Conservation (phyloP, 208 protist species). For the Acanthamoeba triangularis region DNA sequence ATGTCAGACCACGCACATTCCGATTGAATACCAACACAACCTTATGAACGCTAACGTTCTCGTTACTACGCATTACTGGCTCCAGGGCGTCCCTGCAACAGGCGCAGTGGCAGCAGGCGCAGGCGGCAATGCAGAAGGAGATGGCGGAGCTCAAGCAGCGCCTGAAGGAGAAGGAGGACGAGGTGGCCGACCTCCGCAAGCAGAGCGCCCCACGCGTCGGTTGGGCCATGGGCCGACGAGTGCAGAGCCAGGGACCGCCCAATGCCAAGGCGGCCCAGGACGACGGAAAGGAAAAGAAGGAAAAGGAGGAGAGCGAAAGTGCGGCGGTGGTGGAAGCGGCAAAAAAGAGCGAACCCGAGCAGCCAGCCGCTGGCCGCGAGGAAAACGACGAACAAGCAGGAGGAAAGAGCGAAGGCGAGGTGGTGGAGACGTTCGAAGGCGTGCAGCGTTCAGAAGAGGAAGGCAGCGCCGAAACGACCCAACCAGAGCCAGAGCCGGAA, state of each 20-base stretch:
- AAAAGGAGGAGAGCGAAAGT: neutral
- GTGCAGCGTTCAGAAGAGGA: neutral
- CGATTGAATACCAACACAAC: neutral
- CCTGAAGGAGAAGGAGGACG: constrained; percentile 22
- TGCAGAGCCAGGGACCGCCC: neutral
- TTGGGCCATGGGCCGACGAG: constrained; percentile 23
- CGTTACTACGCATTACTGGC: too few relatives aligned
- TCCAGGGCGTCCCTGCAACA: neutral
- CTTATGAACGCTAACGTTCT: too few relatives aligned
- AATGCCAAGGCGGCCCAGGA: neutral
- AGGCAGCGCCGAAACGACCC: neutral
- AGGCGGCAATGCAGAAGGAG: constrained; percentile 10
- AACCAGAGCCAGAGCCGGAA: neutral
- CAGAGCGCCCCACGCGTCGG: neutral
- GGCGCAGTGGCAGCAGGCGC: neutral
- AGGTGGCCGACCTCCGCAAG: neutral
- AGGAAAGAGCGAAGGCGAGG: neutral
- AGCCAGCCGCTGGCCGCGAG: neutral
- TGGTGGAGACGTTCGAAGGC: too few relatives aligned
- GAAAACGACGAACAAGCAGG: neutral
- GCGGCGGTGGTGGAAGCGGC: neutral
- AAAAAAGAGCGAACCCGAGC: neutral
- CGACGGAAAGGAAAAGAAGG: neutral
- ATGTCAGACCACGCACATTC: neutral
- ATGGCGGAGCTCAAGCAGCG: neutral